Conservation (phyloP, 1,139 yeast species). For the Arxiozyma slooffiae region DNA sequence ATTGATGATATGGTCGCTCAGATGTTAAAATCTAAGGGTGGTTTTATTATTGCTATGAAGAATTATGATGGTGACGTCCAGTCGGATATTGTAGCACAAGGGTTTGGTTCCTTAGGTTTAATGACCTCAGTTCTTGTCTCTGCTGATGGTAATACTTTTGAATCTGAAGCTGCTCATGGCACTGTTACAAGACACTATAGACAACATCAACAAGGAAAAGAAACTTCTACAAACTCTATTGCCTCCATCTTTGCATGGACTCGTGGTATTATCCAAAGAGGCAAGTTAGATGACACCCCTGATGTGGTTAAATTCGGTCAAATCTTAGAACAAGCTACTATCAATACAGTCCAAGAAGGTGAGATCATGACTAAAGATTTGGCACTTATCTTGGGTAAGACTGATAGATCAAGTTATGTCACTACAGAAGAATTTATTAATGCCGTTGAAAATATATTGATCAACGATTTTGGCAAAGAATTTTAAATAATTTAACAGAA, state of each 20-base stretch:
- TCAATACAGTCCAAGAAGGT: constrained; percentile 77
- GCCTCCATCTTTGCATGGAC: constrained; percentile 98
- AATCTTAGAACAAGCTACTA: constrained; percentile 66
- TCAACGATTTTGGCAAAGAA: constrained; percentile 3
- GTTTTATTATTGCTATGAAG: constrained; percentile 88
- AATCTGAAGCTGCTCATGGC: constrained; percentile 96
- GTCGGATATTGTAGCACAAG: constrained; percentile 95
- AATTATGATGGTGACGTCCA: constrained; percentile 97
- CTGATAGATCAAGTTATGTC: constrained; percentile 69
- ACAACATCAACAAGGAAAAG: constrained; percentile 90
- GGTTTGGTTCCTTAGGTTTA: constrained; percentile 89
- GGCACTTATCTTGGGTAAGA: constrained; percentile 79
- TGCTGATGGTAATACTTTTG: constrained; percentile 92
- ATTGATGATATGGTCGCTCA: constrained; percentile 99
- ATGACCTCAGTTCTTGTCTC: constrained; percentile 93
- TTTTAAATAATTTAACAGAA: neutral
- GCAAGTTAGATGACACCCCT: constrained; percentile 75
- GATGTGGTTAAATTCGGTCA: constrained; percentile 74
- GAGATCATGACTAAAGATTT: constrained; percentile 93
- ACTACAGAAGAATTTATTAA: constrained; percentile 87
- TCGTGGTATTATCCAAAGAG: constrained; percentile 85
- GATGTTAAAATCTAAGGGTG: constrained; percentile 92
- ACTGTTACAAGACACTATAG: constrained; percentile 95
- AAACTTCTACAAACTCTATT: constrained; percentile 94
- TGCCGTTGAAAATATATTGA: constrained; percentile 54